Conservation (phyloP, 495 filamentous ascomycete species). For the Usnea hakonensis region DNA sequence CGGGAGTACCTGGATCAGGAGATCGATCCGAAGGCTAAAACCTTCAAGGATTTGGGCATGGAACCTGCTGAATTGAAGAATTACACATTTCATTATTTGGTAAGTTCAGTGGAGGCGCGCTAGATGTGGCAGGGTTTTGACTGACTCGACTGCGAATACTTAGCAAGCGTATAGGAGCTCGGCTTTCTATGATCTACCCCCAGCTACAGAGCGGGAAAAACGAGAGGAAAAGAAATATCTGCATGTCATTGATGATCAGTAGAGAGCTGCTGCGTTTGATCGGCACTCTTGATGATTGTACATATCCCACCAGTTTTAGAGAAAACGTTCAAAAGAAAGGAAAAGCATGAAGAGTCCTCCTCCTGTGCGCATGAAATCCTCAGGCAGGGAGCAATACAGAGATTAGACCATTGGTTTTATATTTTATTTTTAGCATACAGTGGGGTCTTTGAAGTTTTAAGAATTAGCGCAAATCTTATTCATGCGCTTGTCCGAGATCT, state of each 20-base stretch:
- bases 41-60: conserved; percentile 88
- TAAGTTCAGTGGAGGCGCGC: conserved; percentile 39
- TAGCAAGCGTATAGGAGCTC: conserved; percentile 79
- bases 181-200: conserved; percentile 83
- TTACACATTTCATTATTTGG: conserved; percentile 86
- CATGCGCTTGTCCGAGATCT: not conserved
- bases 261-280: not conserved
- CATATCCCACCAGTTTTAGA: not conserved
- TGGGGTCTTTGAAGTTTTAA: no score
- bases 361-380: not conserved
- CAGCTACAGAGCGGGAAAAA: conserved; percentile 88
- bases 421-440: no score
- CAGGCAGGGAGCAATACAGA: no score
- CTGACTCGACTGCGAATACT: conserved; percentile 28
- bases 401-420: no score
- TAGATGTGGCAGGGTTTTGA: not conserved
- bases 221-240: conserved; percentile 92
- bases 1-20: conserved; percentile 89
- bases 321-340: not conserved
- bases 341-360: not conserved
- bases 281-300: not conserved
- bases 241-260: conserved; percentile 87
- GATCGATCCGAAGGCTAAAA: conserved; percentile 87
- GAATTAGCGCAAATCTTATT: conserved; percentile 4
- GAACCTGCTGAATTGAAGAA: conserved; percentile 73